Evolutionary conservation across 1,284 basidiomycete genomes (phyloP).

Genomic region (Thelephora terrestris): DNA sequence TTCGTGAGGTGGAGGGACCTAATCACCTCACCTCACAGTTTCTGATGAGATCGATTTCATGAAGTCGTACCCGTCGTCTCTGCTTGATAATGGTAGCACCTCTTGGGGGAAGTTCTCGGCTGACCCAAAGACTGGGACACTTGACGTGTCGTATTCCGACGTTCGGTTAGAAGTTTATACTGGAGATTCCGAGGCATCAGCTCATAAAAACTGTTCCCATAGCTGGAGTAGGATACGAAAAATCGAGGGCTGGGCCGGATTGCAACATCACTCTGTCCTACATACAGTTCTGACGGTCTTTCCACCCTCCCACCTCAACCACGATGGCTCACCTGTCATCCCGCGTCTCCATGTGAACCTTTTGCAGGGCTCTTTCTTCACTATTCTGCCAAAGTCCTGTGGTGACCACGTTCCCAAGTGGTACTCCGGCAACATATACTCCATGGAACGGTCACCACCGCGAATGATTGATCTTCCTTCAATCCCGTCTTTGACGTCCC

Average conservation of each 20-base stretch:
- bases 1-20: background rate
- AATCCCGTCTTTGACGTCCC: slow-evolving; percentile 27
- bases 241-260: slow-evolving; percentile 73
- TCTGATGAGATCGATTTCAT: slow-evolving; percentile 34
- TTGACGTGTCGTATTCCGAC: slow-evolving; percentile 51
- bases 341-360: slow-evolving; percentile 35
- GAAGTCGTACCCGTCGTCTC: slow-evolving; percentile 50
- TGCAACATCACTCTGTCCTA: slow-evolving; percentile 68
- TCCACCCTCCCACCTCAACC: slow-evolving; percentile 27
- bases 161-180: slow-evolving; percentile 33
- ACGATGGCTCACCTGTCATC: slow-evolving; percentile 3
- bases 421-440: slow-evolving; percentile 70
- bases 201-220: background rate
- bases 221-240: slow-evolving; percentile 60
- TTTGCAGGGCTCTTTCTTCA: slow-evolving; percentile 58
- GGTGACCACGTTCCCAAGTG: slow-evolving; percentile 37
- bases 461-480: slow-evolving; percentile 40
- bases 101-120: slow-evolving; percentile 37
- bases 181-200: background rate
- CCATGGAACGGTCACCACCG: slow-evolving; percentile 37
- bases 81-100: slow-evolving; percentile 50
- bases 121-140: slow-evolving; percentile 31
- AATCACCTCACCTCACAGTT: slow-evolving; percentile 21
- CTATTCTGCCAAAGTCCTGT: slow-evolving; percentile 36
- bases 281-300: slow-evolving; percentile 46